Percentiles rank a stretch among this genome's conserved stretches.
These are phyloP conservation scores for Spathaspora girioi DNA, from an alignment of 805 yeast species.

Conservation along the genomic window DNA sequence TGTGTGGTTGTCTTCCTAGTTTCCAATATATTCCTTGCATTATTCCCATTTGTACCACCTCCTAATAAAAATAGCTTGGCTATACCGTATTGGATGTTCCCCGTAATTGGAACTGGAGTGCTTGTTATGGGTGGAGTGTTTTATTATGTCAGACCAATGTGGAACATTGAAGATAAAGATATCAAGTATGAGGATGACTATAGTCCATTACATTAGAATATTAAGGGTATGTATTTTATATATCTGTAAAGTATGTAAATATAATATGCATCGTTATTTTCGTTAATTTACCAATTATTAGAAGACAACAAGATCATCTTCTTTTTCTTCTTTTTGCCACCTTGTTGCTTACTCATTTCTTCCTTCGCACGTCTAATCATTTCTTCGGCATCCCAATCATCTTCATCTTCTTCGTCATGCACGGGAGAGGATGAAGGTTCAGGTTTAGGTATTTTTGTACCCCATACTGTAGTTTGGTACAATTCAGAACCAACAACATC, in stretches of 20 bases:
- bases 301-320: constrained; percentile 32
- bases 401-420: constrained; percentile 27
- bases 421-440: constrained; percentile 17
- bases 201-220: background rate
- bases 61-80: constrained; percentile 27
- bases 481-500: constrained; percentile 9
- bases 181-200: constrained; percentile 14
- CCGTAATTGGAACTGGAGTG: constrained; percentile 48
- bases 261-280: background rate
- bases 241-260: background rate
- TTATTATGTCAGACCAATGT: constrained; percentile 11
- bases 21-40: constrained; percentile 47
- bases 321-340: constrained; percentile 31
- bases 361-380: constrained; percentile 51
- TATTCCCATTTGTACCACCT: constrained; percentile 57
- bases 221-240: background rate
- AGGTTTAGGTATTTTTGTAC: constrained; percentile 52
- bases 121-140: constrained; percentile 38
- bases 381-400: constrained; percentile 48
- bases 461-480: constrained; percentile 68
- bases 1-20: constrained; percentile 36
- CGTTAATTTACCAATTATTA: background rate
- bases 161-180: constrained; percentile 1
- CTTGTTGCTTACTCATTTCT: constrained; percentile 33
- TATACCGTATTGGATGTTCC: constrained; percentile 58